Percentiles rank a stretch among this genome's conserved stretches.
These are phyloP conservation scores for Bacidia rubella DNA, from an alignment of 495 filamentous ascomycete species.

Conservation along the genomic window DNA sequence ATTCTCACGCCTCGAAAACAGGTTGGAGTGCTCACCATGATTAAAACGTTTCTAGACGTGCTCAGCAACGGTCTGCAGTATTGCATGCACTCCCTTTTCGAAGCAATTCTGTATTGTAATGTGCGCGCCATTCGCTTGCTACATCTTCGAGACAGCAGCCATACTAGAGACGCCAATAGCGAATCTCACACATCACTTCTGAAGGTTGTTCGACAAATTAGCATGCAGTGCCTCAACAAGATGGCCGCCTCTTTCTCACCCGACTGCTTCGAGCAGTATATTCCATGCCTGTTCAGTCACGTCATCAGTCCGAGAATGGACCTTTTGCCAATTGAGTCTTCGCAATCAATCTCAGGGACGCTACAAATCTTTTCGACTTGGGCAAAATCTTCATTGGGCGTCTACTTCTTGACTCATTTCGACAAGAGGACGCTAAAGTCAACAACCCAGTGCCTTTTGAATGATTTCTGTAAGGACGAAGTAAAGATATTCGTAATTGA, in stretches of 20 bases:
- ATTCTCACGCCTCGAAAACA: constrained; percentile 59
- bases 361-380: constrained; percentile 71
- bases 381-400: constrained; percentile 51
- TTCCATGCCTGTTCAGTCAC: constrained; percentile 54
- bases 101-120: constrained; percentile 67
- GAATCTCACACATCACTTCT: constrained; percentile 27
- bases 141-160: constrained; percentile 28
- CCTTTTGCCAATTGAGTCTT: constrained; percentile 72
- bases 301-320: constrained; percentile 62
- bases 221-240: constrained; percentile 63
- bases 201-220: constrained; percentile 57
- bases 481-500: constrained; percentile 72
- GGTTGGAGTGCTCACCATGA: constrained; percentile 77
- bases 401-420: constrained; percentile 50
- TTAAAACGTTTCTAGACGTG: constrained; percentile 73
- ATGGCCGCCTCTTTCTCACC: constrained; percentile 56
- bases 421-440: constrained; percentile 51
- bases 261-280: constrained; percentile 58
- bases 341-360: constrained; percentile 72
- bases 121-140: constrained; percentile 49
- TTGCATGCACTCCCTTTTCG: constrained; percentile 48
- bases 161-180: constrained; percentile 3
- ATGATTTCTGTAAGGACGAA: constrained; percentile 70
- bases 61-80: constrained; percentile 53
- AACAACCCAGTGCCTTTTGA: constrained; percentile 55